Percentiles rank a stretch among this genome's conserved stretches.
These are phyloP conservation scores for Arthrinium puccinioides DNA, from an alignment of 2,329 filamentous ascomycete species.

Conservation along the genomic window DNA sequence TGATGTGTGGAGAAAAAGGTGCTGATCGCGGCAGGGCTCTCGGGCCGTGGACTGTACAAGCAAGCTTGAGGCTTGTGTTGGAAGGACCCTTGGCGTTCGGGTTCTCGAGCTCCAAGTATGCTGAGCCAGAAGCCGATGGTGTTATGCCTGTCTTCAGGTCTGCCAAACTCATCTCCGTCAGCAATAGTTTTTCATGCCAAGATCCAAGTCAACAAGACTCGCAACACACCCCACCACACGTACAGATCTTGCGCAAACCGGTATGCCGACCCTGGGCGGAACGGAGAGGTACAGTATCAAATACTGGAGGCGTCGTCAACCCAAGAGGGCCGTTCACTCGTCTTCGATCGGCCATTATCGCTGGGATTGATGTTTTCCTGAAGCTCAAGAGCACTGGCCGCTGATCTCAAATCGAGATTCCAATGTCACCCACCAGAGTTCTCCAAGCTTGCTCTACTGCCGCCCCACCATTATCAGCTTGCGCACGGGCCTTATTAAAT, in stretches of 20 bases:
- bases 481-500: too few species aligned
- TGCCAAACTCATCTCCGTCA: background rate
- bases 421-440: too few species aligned
- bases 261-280: slow-evolving; percentile 54
- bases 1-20: slow-evolving; percentile 85
- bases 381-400: too few species aligned
- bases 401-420: too few species aligned
- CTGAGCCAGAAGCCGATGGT: slow-evolving; percentile 87
- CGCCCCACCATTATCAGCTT: too few species aligned
- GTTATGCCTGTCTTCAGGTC: slow-evolving; percentile 79
- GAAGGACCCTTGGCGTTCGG: slow-evolving; percentile 33
- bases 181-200: background rate
- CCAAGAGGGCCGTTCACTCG: slow-evolving; percentile 83
- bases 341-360: slow-evolving; percentile 70
- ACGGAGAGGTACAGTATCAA: slow-evolving; percentile 40
- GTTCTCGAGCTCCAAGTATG: slow-evolving; percentile 66
- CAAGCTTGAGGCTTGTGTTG: slow-evolving; percentile 75
- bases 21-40: slow-evolving; percentile 83
- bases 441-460: too few species aligned
- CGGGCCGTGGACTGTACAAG: slow-evolving; percentile 88
- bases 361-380: too few species aligned
- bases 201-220: background rate
- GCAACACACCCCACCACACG: slow-evolving; percentile 31
- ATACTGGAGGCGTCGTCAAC: slow-evolving; percentile 68
- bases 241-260: slow-evolving; percentile 76